These are phyloP conservation scores for Rhodomyrtus psidioides DNA, from an alignment of 441 rosid genomes.

Conservation along the genomic window DNA sequence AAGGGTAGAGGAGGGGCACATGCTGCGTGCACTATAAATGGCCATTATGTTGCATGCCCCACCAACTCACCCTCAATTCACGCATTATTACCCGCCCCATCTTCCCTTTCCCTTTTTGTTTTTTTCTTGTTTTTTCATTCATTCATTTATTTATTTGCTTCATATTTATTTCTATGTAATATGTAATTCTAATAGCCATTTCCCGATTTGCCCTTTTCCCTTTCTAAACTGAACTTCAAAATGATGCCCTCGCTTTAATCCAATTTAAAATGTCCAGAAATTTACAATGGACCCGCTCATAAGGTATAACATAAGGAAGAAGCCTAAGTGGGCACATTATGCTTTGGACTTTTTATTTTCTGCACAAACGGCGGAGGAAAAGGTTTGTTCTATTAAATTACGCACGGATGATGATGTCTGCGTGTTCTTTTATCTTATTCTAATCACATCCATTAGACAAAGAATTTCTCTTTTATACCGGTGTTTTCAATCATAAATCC, in stretches of 20 bases:
- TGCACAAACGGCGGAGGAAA: background rate
- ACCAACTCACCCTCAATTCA: conserved; percentile 33
- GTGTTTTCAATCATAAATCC: background rate
- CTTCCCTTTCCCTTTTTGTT: background rate
- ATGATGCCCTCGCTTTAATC: background rate
- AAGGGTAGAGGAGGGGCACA: conserved; percentile 11
- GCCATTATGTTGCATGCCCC: conserved; percentile 13
- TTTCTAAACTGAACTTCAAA: background rate
- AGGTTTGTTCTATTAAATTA: background rate
- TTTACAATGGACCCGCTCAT: background rate
- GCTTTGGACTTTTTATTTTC: background rate
- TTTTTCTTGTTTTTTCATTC: background rate
- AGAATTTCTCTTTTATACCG: background rate
- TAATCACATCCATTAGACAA: background rate
- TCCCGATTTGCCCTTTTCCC: background rate
- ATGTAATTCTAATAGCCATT: background rate
- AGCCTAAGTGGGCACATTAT: background rate
- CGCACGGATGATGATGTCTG: background rate
- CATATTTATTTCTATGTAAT: background rate
- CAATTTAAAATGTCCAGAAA: background rate
- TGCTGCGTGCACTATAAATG: conserved; percentile 5
- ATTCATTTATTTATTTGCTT: background rate
- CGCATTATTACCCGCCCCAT: conserved; percentile 21
- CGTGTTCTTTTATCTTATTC: background rate
- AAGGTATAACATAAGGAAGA: background rate